phyloP scores from a whole-genome alignment of 352 stramenopile genomes.

The Albugo candida region DNA sequence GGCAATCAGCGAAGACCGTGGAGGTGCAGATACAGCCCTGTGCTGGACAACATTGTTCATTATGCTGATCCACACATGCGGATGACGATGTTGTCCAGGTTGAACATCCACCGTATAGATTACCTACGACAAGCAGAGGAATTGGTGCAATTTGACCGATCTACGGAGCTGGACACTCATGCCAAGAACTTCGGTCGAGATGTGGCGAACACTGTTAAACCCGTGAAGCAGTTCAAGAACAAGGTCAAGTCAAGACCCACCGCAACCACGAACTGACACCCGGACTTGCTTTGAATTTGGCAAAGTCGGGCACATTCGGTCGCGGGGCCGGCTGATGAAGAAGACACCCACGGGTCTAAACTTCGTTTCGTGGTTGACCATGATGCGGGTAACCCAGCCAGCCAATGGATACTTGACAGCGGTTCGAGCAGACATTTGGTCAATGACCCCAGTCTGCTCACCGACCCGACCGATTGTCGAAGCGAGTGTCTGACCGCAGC shows the following conservation, averaged over 20 bases:
- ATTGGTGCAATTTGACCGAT: slow-evolving; percentile 1
- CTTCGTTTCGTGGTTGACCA: too few species aligned
- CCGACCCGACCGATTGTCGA: background rate
- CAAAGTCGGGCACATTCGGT: too few species aligned
- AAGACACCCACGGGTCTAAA: too few species aligned
- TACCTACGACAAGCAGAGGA: slow-evolving; percentile 3
- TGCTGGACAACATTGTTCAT: slow-evolving; percentile 9
- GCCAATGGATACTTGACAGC: background rate
- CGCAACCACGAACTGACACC: too few species aligned
- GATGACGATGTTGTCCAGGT: slow-evolving; percentile 3
- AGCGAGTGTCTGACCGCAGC: background rate
- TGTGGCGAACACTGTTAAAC: too few species aligned
- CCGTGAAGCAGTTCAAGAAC: too few species aligned
- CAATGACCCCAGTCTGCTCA: background rate
- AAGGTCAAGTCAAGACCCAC: too few species aligned
- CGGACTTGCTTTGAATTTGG: too few species aligned
- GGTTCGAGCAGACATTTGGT: background rate
- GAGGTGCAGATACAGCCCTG: background rate
- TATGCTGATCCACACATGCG: slow-evolving; percentile 4
- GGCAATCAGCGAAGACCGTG: background rate
- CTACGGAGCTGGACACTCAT: background rate
- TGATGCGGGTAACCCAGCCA: too few species aligned
- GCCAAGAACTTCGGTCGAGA: too few species aligned
- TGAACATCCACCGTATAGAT: background rate
- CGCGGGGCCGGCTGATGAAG: too few species aligned